phyloP scores from a whole-genome alignment of 768 basidiomycete species.

The Phanerochaete sordida region DNA sequence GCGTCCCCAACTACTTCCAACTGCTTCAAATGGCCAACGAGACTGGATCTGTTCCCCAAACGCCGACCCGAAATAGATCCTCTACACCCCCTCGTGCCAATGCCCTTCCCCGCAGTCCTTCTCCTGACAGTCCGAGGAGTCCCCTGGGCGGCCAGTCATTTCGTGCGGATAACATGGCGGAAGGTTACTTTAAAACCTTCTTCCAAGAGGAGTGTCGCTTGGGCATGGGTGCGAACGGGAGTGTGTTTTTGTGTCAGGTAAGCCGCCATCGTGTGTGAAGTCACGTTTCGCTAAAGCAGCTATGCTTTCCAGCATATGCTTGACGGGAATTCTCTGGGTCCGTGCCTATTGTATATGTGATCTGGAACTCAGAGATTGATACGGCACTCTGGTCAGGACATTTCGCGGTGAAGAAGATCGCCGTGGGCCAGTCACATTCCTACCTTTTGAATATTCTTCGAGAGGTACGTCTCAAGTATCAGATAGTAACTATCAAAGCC shows the following conservation, averaged over 20 bases:
- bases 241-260: constrained; percentile 86
- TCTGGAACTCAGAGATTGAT: constrained; percentile 2
- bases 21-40: constrained; percentile 73
- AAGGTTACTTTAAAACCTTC: constrained; percentile 91
- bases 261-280: constrained; percentile 15
- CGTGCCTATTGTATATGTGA: constrained; percentile 18
- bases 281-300: neutral
- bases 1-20: constrained; percentile 79
- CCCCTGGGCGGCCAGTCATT: constrained; percentile 33
- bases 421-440: constrained; percentile 85
- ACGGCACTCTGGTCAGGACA: constrained; percentile 43
- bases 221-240: constrained; percentile 95
- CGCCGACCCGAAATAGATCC: constrained; percentile 17
- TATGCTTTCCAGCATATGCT: constrained; percentile 61
- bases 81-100: neutral
- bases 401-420: constrained; percentile 96
- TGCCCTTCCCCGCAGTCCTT: neutral
- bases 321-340: constrained; percentile 82
- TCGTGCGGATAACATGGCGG: constrained; percentile 72
- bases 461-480: constrained; percentile 43
- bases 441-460: constrained; percentile 81
- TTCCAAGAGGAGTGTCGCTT: constrained; percentile 87
- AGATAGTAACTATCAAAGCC: too few species aligned
- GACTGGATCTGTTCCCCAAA: constrained; percentile 31
- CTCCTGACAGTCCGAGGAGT: neutral